phyloP scores from a whole-genome alignment of 306 rosid genomes.

The Delonix regia region DNA sequence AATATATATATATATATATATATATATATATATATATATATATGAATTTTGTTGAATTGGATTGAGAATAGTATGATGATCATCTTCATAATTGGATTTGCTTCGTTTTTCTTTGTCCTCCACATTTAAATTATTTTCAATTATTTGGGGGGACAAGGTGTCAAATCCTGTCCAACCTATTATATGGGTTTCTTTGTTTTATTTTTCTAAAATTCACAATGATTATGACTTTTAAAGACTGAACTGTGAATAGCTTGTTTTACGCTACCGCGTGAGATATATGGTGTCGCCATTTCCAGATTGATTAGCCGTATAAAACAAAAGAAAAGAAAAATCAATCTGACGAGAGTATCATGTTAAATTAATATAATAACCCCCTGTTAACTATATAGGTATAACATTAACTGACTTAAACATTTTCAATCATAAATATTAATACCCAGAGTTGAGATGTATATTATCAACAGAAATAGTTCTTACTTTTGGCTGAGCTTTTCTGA shows the following conservation, averaged over 20 bases:
- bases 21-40: too few species aligned
- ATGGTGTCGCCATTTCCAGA: too few species aligned
- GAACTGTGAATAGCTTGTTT: background rate
- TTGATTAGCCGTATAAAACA: background rate
- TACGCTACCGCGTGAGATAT: background rate
- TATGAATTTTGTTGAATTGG: too few species aligned
- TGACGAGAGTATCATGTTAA: background rate
- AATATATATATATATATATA: too few species aligned
- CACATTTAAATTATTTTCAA: constrained; percentile 45
- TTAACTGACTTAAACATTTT: background rate
- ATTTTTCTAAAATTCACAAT: background rate
- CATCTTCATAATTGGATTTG: constrained; percentile 16
- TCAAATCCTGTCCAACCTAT: constrained; percentile 29
- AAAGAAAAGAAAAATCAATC: too few species aligned
- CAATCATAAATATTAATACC: constrained; percentile 2
- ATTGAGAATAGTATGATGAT: background rate
- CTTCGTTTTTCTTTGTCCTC: background rate
- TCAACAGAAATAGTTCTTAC: background rate
- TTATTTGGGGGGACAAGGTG: constrained; percentile 36
- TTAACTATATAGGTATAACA: too few species aligned
- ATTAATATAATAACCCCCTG: too few species aligned
- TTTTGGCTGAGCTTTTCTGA: background rate
- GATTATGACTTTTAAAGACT: background rate
- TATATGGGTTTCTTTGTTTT: background rate
- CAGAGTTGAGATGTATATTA: too few species aligned